Evolutionary conservation across 2,329 filamentous ascomycete genomes (phyloP).

Genomic region (Allantophomopsis cytisporea): DNA sequence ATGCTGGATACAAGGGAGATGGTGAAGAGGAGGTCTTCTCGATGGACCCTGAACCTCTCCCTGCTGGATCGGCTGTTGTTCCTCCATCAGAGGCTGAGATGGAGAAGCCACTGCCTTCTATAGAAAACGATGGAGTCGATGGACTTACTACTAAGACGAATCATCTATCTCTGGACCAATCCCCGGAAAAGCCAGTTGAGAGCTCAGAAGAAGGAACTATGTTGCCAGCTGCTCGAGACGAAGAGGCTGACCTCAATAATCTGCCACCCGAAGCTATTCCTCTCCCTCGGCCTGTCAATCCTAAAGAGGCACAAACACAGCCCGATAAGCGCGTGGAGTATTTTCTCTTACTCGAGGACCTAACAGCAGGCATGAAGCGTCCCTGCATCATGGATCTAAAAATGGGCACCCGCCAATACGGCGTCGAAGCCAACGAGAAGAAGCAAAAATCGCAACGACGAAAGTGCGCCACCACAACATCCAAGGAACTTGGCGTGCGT

Average conservation of each 20-base stretch:
- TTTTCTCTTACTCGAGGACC: slow-evolving; percentile 84
- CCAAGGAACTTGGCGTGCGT: slow-evolving; percentile 77
- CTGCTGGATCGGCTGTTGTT: slow-evolving; percentile 17
- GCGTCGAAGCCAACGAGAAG: slow-evolving; percentile 79
- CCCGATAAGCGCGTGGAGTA: slow-evolving; percentile 65
- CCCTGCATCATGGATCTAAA: slow-evolving; percentile 97
- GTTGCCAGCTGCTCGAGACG: slow-evolving; percentile 3
- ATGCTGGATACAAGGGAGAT: slow-evolving; percentile 65
- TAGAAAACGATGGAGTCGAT: background rate
- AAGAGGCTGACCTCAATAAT: background rate
- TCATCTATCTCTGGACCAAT: too few species aligned
- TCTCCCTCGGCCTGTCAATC: slow-evolving; percentile 53
- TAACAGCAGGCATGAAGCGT: slow-evolving; percentile 91
- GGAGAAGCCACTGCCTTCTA: background rate
- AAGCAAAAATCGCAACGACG: slow-evolving; percentile 87
- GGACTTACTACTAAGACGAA: background rate
- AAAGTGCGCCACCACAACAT: slow-evolving; percentile 89
- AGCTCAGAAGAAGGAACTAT: background rate
- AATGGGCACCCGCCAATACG: slow-evolving; percentile 97
- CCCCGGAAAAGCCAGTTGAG: background rate
- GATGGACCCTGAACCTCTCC: slow-evolving; percentile 50
- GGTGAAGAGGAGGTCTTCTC: slow-evolving; percentile 56
- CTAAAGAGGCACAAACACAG: slow-evolving; percentile 60
- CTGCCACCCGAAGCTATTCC: slow-evolving; percentile 4
- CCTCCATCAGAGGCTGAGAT: background rate